These are phyloP conservation scores for Takashimella koratensis DNA, from an alignment of 1,284 basidiomycete genomes.

Conservation along the genomic window DNA sequence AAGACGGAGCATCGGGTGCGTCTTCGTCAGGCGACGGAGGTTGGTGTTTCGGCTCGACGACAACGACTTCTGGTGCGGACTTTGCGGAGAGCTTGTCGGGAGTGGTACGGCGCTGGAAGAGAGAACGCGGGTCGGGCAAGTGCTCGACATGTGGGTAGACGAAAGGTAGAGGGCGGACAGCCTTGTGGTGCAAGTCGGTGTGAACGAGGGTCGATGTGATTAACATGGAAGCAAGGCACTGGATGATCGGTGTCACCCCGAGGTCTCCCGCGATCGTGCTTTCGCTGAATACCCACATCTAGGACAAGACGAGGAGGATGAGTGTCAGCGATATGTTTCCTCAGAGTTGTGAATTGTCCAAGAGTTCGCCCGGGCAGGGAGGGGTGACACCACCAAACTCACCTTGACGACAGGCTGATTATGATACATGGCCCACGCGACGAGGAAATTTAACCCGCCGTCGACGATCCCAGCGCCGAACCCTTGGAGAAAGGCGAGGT, in stretches of 20 bases:
- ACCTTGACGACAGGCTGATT: conserved; percentile 26
- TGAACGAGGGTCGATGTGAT: conserved; percentile 49
- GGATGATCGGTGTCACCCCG: conserved; percentile 49
- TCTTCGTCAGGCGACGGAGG: background rate
- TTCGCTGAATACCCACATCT: conserved; percentile 48
- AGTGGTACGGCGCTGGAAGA: conserved; percentile 9
- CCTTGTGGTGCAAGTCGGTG: conserved; percentile 46
- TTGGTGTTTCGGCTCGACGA: background rate
- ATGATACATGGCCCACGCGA: conserved; percentile 47
- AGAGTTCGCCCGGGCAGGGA: too few species aligned
- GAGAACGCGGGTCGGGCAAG: conserved; percentile 40
- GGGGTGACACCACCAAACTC: too few species aligned
- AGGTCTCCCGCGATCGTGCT: conserved; percentile 49
- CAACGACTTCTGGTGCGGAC: conserved; percentile 4
- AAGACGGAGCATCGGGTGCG: background rate
- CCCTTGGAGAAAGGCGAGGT: conserved; percentile 41
- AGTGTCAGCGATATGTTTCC: conserved; percentile 4
- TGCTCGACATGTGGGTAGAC: conserved; percentile 49
- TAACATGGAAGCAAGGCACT: conserved; percentile 44
- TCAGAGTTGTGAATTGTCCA: too few species aligned
- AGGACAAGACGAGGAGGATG: background rate
- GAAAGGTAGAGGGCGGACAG: conserved; percentile 43
- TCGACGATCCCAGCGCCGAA: conserved; percentile 35
- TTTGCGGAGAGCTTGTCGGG: conserved; percentile 6
- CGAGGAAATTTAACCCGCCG: conserved; percentile 47